Evolutionary conservation across 2,329 filamentous ascomycete genomes (phyloP).

Genomic region (Exophiala sp.): DNA sequence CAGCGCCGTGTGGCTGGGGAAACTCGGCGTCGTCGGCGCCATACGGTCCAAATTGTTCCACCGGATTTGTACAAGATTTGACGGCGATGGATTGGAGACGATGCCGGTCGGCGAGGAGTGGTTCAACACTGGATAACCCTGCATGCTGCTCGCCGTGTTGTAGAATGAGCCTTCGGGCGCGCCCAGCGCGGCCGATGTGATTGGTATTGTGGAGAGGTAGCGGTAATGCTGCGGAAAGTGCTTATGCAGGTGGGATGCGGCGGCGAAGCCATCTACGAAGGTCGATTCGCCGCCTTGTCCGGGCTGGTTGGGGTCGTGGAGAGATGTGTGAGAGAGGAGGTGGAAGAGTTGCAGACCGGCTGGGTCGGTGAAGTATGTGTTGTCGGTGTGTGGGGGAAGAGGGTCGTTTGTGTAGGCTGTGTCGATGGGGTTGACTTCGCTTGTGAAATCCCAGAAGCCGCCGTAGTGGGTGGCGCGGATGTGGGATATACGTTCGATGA

Average conservation of each 20-base stretch:
- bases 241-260: slow-evolving; percentile 57
- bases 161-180: slow-evolving; percentile 64
- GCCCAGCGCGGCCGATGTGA: slow-evolving; percentile 81
- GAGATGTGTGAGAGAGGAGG: slow-evolving; percentile 69
- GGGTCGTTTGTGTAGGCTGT: slow-evolving; percentile 86
- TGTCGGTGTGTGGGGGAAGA: slow-evolving; percentile 86
- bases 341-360: slow-evolving; percentile 91
- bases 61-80: slow-evolving; percentile 62
- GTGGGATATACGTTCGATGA: slow-evolving; percentile 78
- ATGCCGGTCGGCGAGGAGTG: slow-evolving; percentile 37
- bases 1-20: slow-evolving; percentile 41
- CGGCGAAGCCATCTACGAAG: slow-evolving; percentile 81
- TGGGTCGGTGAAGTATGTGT: slow-evolving; percentile 91
- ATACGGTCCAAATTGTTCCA: slow-evolving; percentile 95
- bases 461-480: slow-evolving; percentile 91
- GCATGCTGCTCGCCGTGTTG: slow-evolving; percentile 57
- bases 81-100: slow-evolving; percentile 25
- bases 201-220: slow-evolving; percentile 52
- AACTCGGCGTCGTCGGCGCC: slow-evolving; percentile 52
- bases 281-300: slow-evolving; percentile 69
- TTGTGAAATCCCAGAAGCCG: slow-evolving; percentile 81
- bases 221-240: slow-evolving; percentile 57
- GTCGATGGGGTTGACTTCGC: slow-evolving; percentile 81
- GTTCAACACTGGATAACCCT: slow-evolving; percentile 66
- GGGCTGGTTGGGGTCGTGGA: slow-evolving; percentile 35